Evolutionary conservation across 2,329 filamentous ascomycete species (phyloP).

Genomic region (Tothia fuscella): DNA sequence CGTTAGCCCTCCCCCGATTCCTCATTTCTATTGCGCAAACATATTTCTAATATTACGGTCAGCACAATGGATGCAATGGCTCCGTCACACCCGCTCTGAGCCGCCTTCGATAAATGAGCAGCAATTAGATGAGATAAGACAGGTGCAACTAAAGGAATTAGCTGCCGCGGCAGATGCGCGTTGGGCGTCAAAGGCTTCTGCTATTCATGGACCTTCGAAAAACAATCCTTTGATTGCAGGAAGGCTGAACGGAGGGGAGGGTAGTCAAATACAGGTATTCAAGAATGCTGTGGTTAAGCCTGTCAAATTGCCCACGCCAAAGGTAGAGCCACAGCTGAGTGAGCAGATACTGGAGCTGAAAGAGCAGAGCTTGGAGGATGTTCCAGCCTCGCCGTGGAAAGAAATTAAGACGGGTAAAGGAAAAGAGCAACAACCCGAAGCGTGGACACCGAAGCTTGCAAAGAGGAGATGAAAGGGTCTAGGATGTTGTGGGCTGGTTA

Average conservation of each 20-base stretch:
- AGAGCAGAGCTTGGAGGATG: constrained; percentile 30
- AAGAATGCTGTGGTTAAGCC: too few relatives aligned
- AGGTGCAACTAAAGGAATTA: constrained; percentile 46
- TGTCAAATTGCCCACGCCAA: too few relatives aligned
- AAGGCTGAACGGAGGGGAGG: too few relatives aligned
- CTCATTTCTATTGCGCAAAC: neutral
- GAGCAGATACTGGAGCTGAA: constrained; percentile 22
- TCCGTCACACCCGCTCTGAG: constrained; percentile 46
- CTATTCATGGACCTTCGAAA: constrained; percentile 32
- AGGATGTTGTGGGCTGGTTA: too few relatives aligned
- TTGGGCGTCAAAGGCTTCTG: constrained; percentile 48
- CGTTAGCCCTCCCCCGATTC: constrained; percentile 27
- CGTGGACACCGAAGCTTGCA: constrained; percentile 31
- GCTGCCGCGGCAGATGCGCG: constrained; percentile 48
- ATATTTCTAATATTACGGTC: constrained; percentile 5
- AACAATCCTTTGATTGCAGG: neutral
- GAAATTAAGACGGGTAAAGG: constrained; percentile 22
- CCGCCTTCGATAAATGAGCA: constrained; percentile 48
- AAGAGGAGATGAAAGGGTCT: constrained; percentile 20
- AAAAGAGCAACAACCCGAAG: constrained; percentile 35
- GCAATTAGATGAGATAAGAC: constrained; percentile 42
- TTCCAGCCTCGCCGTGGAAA: constrained; percentile 17
- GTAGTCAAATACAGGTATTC: too few relatives aligned
- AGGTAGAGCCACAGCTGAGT: too few relatives aligned
- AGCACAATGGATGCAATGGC: constrained; percentile 60